Base-by-base conservation (phyloP, 208 protist species). In the Naegleria lovaniensis region DNA sequence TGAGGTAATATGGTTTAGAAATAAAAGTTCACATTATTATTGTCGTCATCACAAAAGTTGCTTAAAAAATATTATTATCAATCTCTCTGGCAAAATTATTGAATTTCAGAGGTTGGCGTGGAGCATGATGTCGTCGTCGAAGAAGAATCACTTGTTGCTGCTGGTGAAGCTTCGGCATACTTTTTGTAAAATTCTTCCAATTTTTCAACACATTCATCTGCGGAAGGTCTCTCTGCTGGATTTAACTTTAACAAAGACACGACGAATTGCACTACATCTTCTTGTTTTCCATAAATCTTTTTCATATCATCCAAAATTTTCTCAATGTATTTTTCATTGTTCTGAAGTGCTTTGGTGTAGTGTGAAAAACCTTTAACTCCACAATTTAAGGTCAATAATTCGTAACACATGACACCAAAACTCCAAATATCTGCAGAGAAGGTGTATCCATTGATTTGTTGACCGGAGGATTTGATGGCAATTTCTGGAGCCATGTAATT, bases 331-430 rank as follows among this genome's bases (percentile, higher is more conserved):
- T 79, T 79, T 79, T 79, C 67, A 79, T 36, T 36, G 36, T 79
- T 79, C 9, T 19, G 6, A 0, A 79, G n/a, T 15, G 67, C 67
- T 79, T 79, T 79, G 29, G 67, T 36, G 25, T 36, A 36, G n/a
- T 79, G 67, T 36, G 67, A 29, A 79, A 79, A 79, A 79, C 67
- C 67, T 79, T 79, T 79, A 36, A 79, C 67, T 36, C 67, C 67
- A 79, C 67, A 79, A 79, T 79, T 79, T 25, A 79, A 33, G 7
- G 67, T 79, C 16, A 96, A 98, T 15, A 99, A 92, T 92, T 99
- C 98, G 92, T 99, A 99, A 86, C 99, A 92, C 91, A 99, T 99
- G 55, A 98, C 96, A 22, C 98, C 98, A 25, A 99, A 94, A 19
- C 97, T 98, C 98, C 98, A 99, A 43, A 99, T 93, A 92, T 99